A percentile compares a stretch with the other conserved stretches of the same genome.
phyloP scores from a whole-genome alignment of 2,329 filamentous ascomycete genomes.

The Cercospora berteroae region DNA sequence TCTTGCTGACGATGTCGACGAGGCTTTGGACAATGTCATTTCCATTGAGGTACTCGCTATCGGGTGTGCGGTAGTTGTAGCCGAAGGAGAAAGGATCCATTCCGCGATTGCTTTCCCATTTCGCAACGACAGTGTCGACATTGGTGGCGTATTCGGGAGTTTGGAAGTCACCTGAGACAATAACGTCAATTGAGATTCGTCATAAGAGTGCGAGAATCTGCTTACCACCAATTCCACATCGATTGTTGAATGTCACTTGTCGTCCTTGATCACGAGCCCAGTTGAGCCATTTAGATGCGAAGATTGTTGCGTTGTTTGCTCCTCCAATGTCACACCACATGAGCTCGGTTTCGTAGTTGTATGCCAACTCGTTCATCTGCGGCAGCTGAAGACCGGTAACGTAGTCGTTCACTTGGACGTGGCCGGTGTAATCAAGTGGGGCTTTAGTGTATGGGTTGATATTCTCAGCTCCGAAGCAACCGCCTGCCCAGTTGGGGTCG shows the following conservation, averaged over 20 bases:
- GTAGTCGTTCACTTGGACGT: slow-evolving; percentile 43
- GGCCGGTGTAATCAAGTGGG: slow-evolving; percentile 42
- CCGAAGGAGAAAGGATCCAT: slow-evolving; percentile 28
- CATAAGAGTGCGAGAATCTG: background rate
- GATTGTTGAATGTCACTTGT: slow-evolving; percentile 15
- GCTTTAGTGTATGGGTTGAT: slow-evolving; percentile 35
- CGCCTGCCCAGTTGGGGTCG: slow-evolving; percentile 1
- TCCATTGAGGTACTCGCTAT: slow-evolving; percentile 21
- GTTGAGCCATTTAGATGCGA: slow-evolving; percentile 44
- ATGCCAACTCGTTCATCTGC: slow-evolving; percentile 49
- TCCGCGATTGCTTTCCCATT: slow-evolving; percentile 27
- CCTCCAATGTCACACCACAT: slow-evolving; percentile 51
- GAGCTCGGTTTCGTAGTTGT: slow-evolving; percentile 47
- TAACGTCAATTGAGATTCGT: background rate
- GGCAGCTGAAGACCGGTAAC: slow-evolving; percentile 47
- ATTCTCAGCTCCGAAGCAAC: slow-evolving; percentile 1
- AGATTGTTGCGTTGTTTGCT: slow-evolving; percentile 37
- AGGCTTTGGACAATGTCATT: slow-evolving; percentile 23
- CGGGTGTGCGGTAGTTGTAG: slow-evolving; percentile 24
- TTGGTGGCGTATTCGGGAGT: slow-evolving; percentile 28
- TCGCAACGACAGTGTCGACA: slow-evolving; percentile 14
- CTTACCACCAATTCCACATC: slow-evolving; percentile 2
- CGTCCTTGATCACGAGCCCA: slow-evolving; percentile 31
- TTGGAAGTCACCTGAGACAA: slow-evolving; percentile 7
- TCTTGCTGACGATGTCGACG: slow-evolving; percentile 32